Evolutionary conservation across 208 protist species (phyloP).

Genomic region (Leishmania arabica): DNA sequence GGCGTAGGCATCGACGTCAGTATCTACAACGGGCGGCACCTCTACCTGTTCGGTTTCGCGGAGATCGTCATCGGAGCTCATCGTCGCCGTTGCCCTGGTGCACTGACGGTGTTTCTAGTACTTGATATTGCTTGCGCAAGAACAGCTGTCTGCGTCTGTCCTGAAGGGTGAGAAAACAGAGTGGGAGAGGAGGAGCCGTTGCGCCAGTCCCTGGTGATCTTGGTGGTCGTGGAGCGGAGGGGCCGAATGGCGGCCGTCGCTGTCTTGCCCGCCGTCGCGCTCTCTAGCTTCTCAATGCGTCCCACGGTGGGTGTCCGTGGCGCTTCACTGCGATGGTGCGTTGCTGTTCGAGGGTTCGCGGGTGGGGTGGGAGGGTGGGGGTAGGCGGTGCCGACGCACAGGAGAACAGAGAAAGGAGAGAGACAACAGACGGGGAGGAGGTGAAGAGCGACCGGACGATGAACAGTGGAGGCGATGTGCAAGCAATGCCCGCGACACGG

Average conservation of each 20-base stretch:
- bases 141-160: not conserved
- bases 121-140: not conserved
- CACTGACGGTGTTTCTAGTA: no score
- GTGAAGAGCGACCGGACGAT: not conserved
- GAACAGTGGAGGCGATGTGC: not conserved
- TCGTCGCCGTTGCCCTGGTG: not conserved
- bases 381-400: not conserved
- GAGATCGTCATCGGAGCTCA: constrained; percentile 2
- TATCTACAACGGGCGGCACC: not conserved
- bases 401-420: not conserved
- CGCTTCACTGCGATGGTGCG: not conserved
- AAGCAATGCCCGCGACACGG: not conserved
- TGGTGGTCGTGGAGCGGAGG: not conserved
- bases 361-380: no score
- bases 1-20: not conserved
- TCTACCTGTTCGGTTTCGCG: not conserved
- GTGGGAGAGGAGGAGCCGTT: not conserved
- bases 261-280: not conserved
- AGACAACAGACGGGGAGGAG: no score
- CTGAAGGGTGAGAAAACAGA: not conserved
- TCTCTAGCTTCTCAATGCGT: not conserved
- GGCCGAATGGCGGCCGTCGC: not conserved
- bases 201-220: not conserved
- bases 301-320: not conserved
- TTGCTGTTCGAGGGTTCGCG: not conserved